These are phyloP conservation scores for Trichoderma sp. DNA, from an alignment of 2,329 filamentous ascomycete species.

Conservation along the genomic window DNA sequence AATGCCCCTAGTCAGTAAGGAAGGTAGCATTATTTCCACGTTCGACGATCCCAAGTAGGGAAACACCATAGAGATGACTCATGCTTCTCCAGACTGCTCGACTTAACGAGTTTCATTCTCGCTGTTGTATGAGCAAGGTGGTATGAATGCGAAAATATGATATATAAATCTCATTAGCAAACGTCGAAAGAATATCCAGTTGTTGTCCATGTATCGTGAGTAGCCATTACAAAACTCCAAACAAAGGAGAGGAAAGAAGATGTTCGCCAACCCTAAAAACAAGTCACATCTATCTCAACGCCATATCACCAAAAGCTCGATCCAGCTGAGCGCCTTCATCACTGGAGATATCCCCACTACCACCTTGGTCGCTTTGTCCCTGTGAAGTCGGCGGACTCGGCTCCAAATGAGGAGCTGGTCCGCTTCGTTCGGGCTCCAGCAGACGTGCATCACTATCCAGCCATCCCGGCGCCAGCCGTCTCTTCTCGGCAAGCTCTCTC, in stretches of 20 bases:
- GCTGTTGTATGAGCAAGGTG: not conserved
- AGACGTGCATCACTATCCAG: constrained; percentile 70
- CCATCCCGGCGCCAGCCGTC: constrained; percentile 77
- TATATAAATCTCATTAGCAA: not conserved
- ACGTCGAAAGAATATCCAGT: not conserved
- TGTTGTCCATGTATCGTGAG: not conserved
- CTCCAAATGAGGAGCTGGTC: constrained; percentile 31
- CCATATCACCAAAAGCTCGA: constrained; percentile 54
- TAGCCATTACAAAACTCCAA: not conserved
- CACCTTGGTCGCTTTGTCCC: constrained; percentile 19
- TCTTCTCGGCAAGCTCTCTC: constrained; percentile 74
- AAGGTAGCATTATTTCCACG: not conserved
- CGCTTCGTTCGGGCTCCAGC: constrained; percentile 62
- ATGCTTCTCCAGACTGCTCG: not conserved
- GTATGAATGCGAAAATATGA: not conserved
- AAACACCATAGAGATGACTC: not conserved
- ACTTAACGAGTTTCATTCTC: not conserved
- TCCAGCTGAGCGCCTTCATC: constrained; percentile 58
- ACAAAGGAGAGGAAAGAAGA: not conserved
- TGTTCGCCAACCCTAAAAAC: not conserved
- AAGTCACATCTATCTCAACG: constrained; percentile 29
- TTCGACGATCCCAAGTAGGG: not conserved
- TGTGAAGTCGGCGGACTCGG: constrained; percentile 24
- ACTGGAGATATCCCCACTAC: constrained; percentile 34
- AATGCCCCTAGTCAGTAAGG: not conserved